Evolutionary conservation across 164 flowering plant genomes (phyloP), one percentile per base, ranked within the genome.

Genomic region (Vitis labrusca): DNA sequence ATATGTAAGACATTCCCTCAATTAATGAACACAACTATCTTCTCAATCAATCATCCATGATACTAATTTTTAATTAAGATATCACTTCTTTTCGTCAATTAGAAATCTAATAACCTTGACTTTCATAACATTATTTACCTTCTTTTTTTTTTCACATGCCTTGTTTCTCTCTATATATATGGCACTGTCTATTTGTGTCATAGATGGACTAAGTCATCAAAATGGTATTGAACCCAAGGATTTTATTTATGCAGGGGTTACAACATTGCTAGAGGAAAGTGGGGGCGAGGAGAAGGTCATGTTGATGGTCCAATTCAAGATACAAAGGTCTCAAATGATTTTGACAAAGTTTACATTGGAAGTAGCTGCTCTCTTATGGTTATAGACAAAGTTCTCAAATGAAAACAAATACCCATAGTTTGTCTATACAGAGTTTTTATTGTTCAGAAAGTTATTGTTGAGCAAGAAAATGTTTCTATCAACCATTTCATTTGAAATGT

Each of bases 191-290:
- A 23, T 32, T 32, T 32, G 44, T 32, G 44, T 32, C 7, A 6
- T 32, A 32, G 44, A 32, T 49, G 37, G 60, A 12, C 9, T 70
- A 14, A 48, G 13, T 56, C 27, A 23, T 23, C 27, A 23, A 23
- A 23, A 1, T 23, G 27, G 27, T 23, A 23, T 23, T 23, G 27
- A 23, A 23, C 27, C 27, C 27, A 23, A 23, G 27, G 27, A 23
- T 57, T 66, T 15, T 61, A 8, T 9, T 44, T 71, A 14, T 70
- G 71, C 79, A 89, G 93, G 91, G 59, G 85, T 89, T 37, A 83
- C 90, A 13, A 89, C 94, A 88, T 89, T 77, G 94, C 91, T 9
- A 91, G 94, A 66, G 94, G 94, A 14, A 86, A 75, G 57, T 65
- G 79, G 78, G 73, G 77, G 13, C 75, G 83, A 68, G 85, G 83